phyloP scores from a whole-genome alignment of 768 basidiomycete genomes.

The Fomitopsis pulvina region DNA sequence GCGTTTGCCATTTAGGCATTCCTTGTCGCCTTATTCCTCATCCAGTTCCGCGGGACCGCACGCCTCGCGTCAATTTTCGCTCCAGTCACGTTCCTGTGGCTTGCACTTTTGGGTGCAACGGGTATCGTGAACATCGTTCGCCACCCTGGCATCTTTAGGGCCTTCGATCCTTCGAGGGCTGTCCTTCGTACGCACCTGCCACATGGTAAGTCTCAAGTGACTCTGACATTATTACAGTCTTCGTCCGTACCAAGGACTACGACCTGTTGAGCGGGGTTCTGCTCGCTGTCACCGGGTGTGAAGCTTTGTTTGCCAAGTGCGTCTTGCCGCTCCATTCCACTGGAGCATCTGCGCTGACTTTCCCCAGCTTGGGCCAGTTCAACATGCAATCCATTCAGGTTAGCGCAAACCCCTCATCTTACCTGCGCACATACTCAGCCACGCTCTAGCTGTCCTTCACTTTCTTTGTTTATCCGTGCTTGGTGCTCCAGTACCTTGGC shows the following conservation, averaged over 20 bases:
- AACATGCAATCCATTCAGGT: constrained; percentile 53
- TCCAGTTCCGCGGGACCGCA: constrained; percentile 55
- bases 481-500: constrained; percentile 63
- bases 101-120: constrained; percentile 41
- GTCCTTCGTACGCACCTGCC: constrained; percentile 41
- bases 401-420: constrained; percentile 4
- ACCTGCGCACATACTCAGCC: background rate
- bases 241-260: constrained; percentile 57
- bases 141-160: constrained; percentile 55
- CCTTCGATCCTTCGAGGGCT: constrained; percentile 61
- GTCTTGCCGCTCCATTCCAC: too few relatives aligned
- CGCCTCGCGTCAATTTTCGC: constrained; percentile 47
- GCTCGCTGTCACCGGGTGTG: constrained; percentile 63
- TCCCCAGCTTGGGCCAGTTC: constrained; percentile 57
- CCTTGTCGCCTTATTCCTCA: constrained; percentile 48
- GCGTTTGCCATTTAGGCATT: constrained; percentile 40
- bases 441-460: constrained; percentile 43
- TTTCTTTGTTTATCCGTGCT: constrained; percentile 48
- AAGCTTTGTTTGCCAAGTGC: constrained; percentile 63
- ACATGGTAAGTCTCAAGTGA: background rate
- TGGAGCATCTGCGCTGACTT: background rate
- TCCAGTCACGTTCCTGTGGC: constrained; percentile 58
- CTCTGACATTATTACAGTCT: constrained; percentile 35
- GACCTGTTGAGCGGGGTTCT: constrained; percentile 58
- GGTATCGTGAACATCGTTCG: constrained; percentile 52